phyloP scores from a whole-genome alignment of 202 grass and related monocot species.

The Elaeis oleifera region DNA sequence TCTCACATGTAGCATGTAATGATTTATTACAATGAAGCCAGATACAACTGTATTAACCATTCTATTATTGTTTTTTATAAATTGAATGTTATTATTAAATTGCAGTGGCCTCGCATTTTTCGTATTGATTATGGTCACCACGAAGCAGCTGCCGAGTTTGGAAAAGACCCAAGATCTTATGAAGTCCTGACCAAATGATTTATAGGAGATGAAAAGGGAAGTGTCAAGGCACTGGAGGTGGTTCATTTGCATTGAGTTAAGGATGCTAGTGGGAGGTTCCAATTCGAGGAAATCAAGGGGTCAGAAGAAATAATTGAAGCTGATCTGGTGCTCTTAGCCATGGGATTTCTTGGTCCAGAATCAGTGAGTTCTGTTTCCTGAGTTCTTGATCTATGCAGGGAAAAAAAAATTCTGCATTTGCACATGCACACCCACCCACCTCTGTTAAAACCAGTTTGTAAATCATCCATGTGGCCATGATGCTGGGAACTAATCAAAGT shows the following conservation, averaged over 20 bases:
- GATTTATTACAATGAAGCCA: too few relatives aligned
- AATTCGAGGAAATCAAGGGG: conserved; percentile 59
- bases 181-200: conserved; percentile 79
- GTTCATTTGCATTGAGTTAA: conserved; percentile 67
- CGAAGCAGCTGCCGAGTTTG: conserved; percentile 77
- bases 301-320: conserved; percentile 78
- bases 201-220: conserved; percentile 59
- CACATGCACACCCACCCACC: too few relatives aligned
- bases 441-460: too few relatives aligned
- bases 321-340: conserved; percentile 86
- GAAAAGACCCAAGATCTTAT: conserved; percentile 86
- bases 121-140: conserved; percentile 90
- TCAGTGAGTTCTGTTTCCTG: conserved; percentile 31
- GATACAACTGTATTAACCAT: not conserved
- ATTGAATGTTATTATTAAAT: not conserved
- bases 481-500: too few relatives aligned
- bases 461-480: too few relatives aligned
- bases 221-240: conserved; percentile 55
- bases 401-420: too few relatives aligned
- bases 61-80: conserved; percentile 9
- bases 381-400: too few relatives aligned
- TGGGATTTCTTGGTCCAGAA: conserved; percentile 97
- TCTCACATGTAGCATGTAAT: too few relatives aligned
- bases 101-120: conserved; percentile 83
- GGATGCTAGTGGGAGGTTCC: conserved; percentile 51